A percentile compares a stretch with the other conserved stretches of the same genome.
These are phyloP conservation scores for Musa schizocarpa DNA, from an alignment of 176 grass and related monocot species.

Conservation along the genomic window DNA sequence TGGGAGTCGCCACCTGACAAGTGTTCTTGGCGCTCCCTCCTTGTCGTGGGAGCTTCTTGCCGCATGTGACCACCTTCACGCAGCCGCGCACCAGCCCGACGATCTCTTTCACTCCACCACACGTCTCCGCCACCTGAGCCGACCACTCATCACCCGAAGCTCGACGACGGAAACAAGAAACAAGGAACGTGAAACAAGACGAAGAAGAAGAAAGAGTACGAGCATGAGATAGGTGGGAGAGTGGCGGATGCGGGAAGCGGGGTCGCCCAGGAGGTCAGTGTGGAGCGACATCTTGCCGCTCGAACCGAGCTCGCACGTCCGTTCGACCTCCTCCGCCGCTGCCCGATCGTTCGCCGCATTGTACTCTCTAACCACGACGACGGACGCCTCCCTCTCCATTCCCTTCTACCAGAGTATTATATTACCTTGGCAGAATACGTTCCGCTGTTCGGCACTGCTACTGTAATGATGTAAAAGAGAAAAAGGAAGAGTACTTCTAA, in stretches of 20 bases:
- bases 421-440: too few relatives aligned
- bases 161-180: neutral
- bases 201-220: neutral
- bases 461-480: too few relatives aligned
- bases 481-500: too few relatives aligned
- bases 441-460: too few relatives aligned
- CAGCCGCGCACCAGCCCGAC: neutral
- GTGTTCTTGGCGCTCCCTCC: neutral
- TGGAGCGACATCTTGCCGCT: neutral
- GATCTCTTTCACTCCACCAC: neutral
- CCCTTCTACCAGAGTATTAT: too few relatives aligned
- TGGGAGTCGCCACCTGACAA: neutral
- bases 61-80: neutral
- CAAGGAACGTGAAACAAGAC: neutral
- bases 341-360: neutral
- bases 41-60: neutral
- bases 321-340: neutral
- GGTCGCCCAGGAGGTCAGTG: neutral
- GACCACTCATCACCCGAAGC: neutral
- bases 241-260: neutral
- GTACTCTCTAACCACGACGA: neutral
- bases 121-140: neutral
- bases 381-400: neutral
- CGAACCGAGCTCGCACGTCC: neutral
- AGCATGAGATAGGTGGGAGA: neutral